Base-by-base conservation (phyloP, 2,329 filamentous ascomycete species). In the Hypoxylon sp. region DNA sequence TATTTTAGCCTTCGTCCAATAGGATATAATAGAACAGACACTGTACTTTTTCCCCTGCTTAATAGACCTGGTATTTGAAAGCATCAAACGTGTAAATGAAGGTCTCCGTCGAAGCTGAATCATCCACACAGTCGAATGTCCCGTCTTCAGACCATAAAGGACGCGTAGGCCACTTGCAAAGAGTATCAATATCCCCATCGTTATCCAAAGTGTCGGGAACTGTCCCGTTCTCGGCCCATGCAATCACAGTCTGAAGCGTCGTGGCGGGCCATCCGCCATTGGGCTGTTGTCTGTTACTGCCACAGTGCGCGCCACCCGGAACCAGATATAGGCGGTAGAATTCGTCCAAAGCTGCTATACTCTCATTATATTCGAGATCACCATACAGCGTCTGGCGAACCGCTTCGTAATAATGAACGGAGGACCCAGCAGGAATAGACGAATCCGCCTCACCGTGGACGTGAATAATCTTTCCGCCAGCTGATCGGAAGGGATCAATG, bases 371-470 rank as follows among this genome's bases (percentile, higher is more conserved):
- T 8, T 63, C 62, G 11, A 72, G 38, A 12, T 69, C 57, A 0
- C 73, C 70, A 61, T 77, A 78, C 78, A 82, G 80, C 61, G 73
- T 69, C 5, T 61, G 61, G 13, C 78, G 73, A 9, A 83, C 80
- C 5, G 77, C 73, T 41, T 83, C 71, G 9, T 61, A 63, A 42
- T 64, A 66, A 21, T 57, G 63, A 15, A 79, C 73, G 0, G 77
- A 79, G 0, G 74, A 77, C 2, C 67, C 77, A 1, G 78, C 62
- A 4, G 79, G 78, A 45, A 83, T 70, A 7, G 67, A 69, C 8
- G 68, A 64, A 61, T 81, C 79, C 0, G 74, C 73, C 64, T 81
- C 78, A 40, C 78, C 79, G 63, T 82, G 79, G 66, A 73, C 78
- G 57, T 78, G 76, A 2, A 82, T 67, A 6, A 82, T 60, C 61